Percentiles rank a stretch among this genome's conserved stretches.
These are phyloP conservation scores for Diaporthe longicolla DNA, from an alignment of 2,329 filamentous ascomycete species.

Conservation along the genomic window DNA sequence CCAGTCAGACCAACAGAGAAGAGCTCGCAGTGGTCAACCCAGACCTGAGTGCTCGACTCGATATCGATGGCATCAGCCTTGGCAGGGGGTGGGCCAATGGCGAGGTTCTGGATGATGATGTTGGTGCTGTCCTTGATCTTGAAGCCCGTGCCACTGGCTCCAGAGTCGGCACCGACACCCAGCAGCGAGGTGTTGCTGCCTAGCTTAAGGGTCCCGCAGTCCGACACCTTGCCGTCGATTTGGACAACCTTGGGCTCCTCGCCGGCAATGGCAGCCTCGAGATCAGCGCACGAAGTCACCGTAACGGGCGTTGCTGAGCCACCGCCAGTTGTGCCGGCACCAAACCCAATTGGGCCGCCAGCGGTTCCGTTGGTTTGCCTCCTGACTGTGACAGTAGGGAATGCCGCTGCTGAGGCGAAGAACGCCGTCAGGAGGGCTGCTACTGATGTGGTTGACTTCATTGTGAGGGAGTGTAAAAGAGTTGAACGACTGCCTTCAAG, in stretches of 20 bases:
- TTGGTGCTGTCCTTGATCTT: slow-evolving; percentile 50
- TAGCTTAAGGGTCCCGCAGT: slow-evolving; percentile 4
- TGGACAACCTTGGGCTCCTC: slow-evolving; percentile 11
- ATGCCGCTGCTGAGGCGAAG: slow-evolving; percentile 4
- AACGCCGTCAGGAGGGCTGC: slow-evolving; percentile 13
- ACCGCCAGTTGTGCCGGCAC: slow-evolving; percentile 6
- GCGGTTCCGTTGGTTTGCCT: slow-evolving; percentile 3
- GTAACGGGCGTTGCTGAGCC: slow-evolving; percentile 8
- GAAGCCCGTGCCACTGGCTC: slow-evolving; percentile 20
- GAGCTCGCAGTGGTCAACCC: slow-evolving; percentile 70
- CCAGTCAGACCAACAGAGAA: slow-evolving; percentile 61
- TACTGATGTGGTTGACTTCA: slow-evolving; percentile 24
- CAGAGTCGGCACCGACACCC: slow-evolving; percentile 11
- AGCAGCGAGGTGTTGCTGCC: slow-evolving; percentile 25
- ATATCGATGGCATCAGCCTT: slow-evolving; percentile 58
- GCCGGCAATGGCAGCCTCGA: slow-evolving; percentile 18
- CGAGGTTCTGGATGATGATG: slow-evolving; percentile 63
- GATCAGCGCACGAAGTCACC: slow-evolving; percentile 6
- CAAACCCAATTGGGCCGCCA: slow-evolving; percentile 22
- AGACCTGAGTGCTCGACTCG: slow-evolving; percentile 58
- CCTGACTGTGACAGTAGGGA: background rate
- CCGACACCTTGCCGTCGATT: background rate
- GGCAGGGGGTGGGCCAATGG: slow-evolving; percentile 52
- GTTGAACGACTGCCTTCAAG: background rate
- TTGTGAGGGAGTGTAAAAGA: background rate